Evolutionary conservation across 306 rosid genomes (phyloP).

Genomic region (Vicia faba): DNA sequence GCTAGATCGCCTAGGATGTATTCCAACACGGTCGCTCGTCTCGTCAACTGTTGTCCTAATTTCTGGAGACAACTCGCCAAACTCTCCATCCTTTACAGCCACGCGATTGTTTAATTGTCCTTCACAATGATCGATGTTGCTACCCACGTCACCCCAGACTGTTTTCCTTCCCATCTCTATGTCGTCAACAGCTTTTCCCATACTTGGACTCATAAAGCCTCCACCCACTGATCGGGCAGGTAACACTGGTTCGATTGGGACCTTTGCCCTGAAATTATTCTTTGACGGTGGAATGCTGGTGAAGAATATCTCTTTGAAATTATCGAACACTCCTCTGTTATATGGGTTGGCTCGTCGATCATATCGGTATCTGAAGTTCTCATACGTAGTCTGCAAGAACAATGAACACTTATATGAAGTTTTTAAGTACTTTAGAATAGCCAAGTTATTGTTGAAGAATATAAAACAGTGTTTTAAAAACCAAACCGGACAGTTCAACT

Average conservation of each 20-base stretch:
- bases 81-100: constrained; percentile 63
- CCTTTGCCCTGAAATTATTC: constrained; percentile 85
- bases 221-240: constrained; percentile 74
- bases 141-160: constrained; percentile 71
- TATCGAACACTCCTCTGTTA: constrained; percentile 68
- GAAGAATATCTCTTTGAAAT: constrained; percentile 85
- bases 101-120: constrained; percentile 62
- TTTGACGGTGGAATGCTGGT: constrained; percentile 64
- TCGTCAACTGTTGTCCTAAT: constrained; percentile 71
- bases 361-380: constrained; percentile 89
- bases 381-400: constrained; percentile 85
- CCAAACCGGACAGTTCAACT: neutral
- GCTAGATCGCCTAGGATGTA: constrained; percentile 88
- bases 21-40: constrained; percentile 53
- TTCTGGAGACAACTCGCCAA: constrained; percentile 74
- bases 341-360: constrained; percentile 81
- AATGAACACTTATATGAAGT: constrained; percentile 27
- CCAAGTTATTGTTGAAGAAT: neutral
- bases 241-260: constrained; percentile 67
- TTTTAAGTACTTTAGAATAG: neutral
- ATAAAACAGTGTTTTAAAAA: neutral
- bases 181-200: constrained; percentile 95
- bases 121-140: constrained; percentile 64
- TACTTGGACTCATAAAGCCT: constrained; percentile 92
- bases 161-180: constrained; percentile 97